Conservation (phyloP, 2,329 filamentous ascomycete species). For the Sclerotinia nivalis region DNA sequence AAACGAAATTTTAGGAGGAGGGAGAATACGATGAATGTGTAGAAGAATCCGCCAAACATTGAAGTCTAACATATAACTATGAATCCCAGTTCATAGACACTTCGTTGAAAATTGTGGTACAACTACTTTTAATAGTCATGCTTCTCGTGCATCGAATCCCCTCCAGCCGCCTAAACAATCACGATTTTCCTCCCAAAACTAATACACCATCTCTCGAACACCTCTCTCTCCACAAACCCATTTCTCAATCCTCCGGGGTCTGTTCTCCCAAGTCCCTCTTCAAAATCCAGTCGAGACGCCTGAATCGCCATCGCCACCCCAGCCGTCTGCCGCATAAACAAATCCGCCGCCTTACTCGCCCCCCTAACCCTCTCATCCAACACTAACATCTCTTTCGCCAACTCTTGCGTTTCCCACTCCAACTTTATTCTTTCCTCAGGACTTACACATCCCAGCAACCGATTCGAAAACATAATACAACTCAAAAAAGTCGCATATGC, state of each 20-base stretch:
- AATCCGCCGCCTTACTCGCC: background rate
- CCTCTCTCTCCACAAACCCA: conserved; percentile 11
- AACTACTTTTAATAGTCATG: background rate
- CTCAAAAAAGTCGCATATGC: conserved; percentile 34
- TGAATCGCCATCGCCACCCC: conserved; percentile 13
- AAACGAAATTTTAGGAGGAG: background rate
- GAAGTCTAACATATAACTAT: background rate
- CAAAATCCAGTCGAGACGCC: background rate
- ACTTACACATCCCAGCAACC: conserved; percentile 31
- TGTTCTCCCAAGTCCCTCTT: background rate
- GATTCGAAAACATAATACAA: conserved; percentile 36
- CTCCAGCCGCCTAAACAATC: background rate
- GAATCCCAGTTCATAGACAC: background rate
- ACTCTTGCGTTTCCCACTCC: conserved; percentile 38
- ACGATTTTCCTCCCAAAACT: conserved; percentile 17
- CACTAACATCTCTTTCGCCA: conserved; percentile 39
- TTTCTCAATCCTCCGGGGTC: background rate
- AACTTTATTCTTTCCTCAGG: conserved; percentile 30
- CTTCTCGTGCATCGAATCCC: background rate
- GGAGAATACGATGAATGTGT: background rate
- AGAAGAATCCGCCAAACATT: background rate
- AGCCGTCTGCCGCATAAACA: conserved; percentile 20
- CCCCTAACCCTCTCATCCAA: conserved; percentile 35
- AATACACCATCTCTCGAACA: conserved; percentile 11
- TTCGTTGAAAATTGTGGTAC: background rate